Base-by-base conservation (phyloP, 345 rosid species). In the Theobroma cacao region DNA sequence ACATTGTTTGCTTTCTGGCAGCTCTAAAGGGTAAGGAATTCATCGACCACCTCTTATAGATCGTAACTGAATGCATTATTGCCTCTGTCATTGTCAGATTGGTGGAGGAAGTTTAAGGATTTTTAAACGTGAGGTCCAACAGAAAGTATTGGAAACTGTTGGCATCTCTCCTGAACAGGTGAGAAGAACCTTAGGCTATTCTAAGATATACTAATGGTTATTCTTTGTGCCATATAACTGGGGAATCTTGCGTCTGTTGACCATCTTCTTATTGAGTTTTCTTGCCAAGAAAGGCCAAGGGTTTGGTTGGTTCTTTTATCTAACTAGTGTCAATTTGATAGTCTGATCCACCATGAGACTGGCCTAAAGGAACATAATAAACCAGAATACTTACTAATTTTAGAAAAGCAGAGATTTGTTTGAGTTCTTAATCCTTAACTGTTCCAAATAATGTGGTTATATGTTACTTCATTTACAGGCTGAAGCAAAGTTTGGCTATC, bases 31-130 rank as follows among this genome's bases (percentile, higher is more conserved):
- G 65, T 63, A 43, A 74, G 74, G 45, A 45, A 48, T 48, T 36
- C 33, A 65, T 77, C 68, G 30, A 6, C 55, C 38, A 50, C 2
- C 55, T 28, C 6, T 45, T 64, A 36, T 45, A 28, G 28, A 33
- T 58, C 17, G 68, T 53, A 70, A 38, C 45, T 58, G 45, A 61
- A 38, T 64, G 2, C 59, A 34, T 17, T 24, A 53, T 68, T 65
- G 30, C 24, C 52, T 26, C 70, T 75, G 59, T 82, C 48, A 33
- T 73, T 86, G 69, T 70, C 85, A 94, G 99, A 96, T 96, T 88
- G 99, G 99, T 38, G 99, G 98, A 31, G 99, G 98, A 82, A 96
- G 99, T 86, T 88, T 96, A 85, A 94, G 98, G 90, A 96, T 94
- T 72, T 90, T 92, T 80, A 91, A 90, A 82, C 94, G 97, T 3